phyloP scores from a whole-genome alignment of 129 eudicot species.

The Helianthus tuberosus region DNA sequence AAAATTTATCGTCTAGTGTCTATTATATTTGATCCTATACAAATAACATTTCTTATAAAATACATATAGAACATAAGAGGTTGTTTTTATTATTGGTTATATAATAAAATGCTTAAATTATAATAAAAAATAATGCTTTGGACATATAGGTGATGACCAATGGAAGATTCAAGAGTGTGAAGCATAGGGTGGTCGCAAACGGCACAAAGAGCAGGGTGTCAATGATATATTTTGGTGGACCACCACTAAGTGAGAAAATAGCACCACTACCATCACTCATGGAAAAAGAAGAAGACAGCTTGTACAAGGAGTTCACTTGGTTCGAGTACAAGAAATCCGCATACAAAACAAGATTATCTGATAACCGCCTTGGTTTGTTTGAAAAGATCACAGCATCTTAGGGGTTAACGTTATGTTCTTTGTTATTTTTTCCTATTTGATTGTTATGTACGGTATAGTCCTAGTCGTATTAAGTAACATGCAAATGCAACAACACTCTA shows the following conservation, averaged over 20 bases:
- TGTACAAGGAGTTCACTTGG: slow-evolving; percentile 64
- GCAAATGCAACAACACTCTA: neutral
- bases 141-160: slow-evolving; percentile 44
- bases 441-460: neutral
- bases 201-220: slow-evolving; percentile 44
- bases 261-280: slow-evolving; percentile 39
- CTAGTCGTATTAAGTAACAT: neutral
- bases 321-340: slow-evolving; percentile 51
- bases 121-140: neutral
- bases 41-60: too few relatives aligned
- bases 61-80: neutral
- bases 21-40: too few relatives aligned
- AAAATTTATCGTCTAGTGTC: too few relatives aligned
- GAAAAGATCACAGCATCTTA: neutral
- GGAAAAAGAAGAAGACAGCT: slow-evolving; percentile 48
- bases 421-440: neutral
- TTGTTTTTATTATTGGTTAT: neutral
- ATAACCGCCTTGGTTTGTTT: slow-evolving; percentile 34
- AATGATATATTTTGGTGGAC: slow-evolving; percentile 65
- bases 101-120: neutral
- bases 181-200: slow-evolving; percentile 51
- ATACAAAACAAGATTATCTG: slow-evolving; percentile 48
- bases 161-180: slow-evolving; percentile 38
- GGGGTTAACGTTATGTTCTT: neutral
- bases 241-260: slow-evolving; percentile 46